phyloP scores from a whole-genome alignment of 2,329 filamentous ascomycete species.

The Geoglossum cookeanum region DNA sequence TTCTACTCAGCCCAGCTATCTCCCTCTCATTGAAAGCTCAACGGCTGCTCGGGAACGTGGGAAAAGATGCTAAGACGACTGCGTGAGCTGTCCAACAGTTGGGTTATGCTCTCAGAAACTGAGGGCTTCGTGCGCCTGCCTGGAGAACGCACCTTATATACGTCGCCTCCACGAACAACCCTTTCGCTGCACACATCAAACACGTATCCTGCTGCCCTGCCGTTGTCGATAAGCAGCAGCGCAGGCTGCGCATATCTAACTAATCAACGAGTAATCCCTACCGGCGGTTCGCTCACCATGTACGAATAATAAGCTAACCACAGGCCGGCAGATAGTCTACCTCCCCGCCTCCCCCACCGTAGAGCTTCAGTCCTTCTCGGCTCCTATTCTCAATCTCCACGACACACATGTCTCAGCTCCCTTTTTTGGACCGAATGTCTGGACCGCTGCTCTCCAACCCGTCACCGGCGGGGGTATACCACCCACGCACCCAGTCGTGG shows the following conservation, averaged over 20 bases:
- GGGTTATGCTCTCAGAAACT: slow-evolving; percentile 74
- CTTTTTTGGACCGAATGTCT: slow-evolving; percentile 85
- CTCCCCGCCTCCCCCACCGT: slow-evolving; percentile 51
- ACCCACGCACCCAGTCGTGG: slow-evolving; percentile 48
- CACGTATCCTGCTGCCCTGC: slow-evolving; percentile 41
- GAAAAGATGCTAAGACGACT: slow-evolving; percentile 2
- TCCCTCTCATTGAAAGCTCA: not conserved
- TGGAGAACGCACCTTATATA: slow-evolving; percentile 64
- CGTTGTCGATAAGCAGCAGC: slow-evolving; percentile 52
- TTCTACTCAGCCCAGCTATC: not conserved
- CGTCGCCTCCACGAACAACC: slow-evolving; percentile 59
- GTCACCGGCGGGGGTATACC: slow-evolving; percentile 72
- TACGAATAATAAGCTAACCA: not conserved
- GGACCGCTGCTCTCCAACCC: slow-evolving; percentile 63
- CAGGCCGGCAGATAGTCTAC: slow-evolving; percentile 52
- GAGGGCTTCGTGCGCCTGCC: slow-evolving; percentile 66
- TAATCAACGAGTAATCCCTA: slow-evolving; percentile 49
- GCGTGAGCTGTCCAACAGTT: slow-evolving; percentile 30
- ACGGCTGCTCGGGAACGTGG: not conserved
- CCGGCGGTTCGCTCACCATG: not conserved
- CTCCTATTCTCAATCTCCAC: slow-evolving; percentile 69
- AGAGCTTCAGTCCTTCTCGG: slow-evolving; percentile 69
- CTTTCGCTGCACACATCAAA: slow-evolving; percentile 55
- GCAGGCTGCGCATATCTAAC: slow-evolving; percentile 64
- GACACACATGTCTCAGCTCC: slow-evolving; percentile 75